A percentile compares a stretch with the other conserved stretches of the same genome.
Conservation (phyloP, 768 basidiomycete genomes). For the Hydnum rufescens region DNA sequence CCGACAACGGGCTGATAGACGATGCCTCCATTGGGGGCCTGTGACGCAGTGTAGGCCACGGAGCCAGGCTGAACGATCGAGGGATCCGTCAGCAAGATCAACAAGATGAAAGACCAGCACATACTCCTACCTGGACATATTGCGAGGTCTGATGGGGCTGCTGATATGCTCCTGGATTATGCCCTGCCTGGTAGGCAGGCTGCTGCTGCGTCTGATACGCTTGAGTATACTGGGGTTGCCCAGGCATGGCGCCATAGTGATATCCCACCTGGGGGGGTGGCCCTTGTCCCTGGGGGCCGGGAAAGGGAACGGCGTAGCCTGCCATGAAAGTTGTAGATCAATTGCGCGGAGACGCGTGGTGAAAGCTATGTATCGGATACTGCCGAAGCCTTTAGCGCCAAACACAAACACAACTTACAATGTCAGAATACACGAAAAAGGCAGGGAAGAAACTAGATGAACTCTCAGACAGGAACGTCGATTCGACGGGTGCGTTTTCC, state of each 20-base stretch:
- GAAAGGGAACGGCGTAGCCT: neutral
- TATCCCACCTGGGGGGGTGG: too few species aligned
- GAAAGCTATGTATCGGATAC: neutral
- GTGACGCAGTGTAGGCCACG: neutral
- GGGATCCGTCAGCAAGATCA: neutral
- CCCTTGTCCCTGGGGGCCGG: neutral
- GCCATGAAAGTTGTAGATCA: neutral
- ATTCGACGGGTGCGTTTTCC: slow-evolving; percentile 42
- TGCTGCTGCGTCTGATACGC: too few species aligned
- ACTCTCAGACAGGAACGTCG: slow-evolving; percentile 42
- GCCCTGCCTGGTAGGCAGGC: too few species aligned
- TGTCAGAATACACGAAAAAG: slow-evolving; percentile 5
- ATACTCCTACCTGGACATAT: neutral
- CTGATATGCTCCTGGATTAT: too few species aligned
- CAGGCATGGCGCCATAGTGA: neutral
- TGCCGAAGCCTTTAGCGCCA: neutral
- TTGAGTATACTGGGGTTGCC: neutral
- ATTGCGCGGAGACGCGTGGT: neutral
- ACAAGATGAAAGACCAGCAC: neutral
- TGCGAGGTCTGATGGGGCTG: neutral
- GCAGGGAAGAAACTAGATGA: slow-evolving; percentile 31
- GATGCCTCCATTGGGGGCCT: neutral
- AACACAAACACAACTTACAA: neutral
- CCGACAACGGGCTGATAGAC: neutral
- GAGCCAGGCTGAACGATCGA: neutral